Base-by-base conservation (phyloP, 176 grass and related monocot genomes). In the Poa annua region DNA sequence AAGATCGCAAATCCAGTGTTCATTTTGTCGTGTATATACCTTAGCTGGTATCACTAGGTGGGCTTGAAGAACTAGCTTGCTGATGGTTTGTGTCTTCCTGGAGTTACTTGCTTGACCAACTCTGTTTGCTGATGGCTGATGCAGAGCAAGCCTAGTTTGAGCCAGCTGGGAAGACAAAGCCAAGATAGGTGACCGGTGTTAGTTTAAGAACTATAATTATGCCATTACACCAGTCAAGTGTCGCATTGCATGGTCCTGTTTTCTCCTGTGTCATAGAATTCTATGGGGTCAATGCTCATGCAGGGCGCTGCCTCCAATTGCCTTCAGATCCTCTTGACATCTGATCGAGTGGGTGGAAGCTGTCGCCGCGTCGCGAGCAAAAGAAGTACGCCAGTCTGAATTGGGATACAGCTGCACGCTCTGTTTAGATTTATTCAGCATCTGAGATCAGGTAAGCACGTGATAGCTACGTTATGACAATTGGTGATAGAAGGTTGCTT, bases 11-110 rank as follows among this genome's bases (percentile, higher is more conserved):
- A 11, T 51, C 41, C 25, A 61, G 49, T 66, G 39, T 41, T 12
- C 8, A 11, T 78, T 66, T 84, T 75, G 76, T 75, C 4, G 9
- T 85, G 87, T 85, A 61, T 26, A 61, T 85, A 80, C 5, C 20
- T 53, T 82, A n/a, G 66, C 35, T 74, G 71, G 41, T 71, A 71
- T 71, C 68, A 72, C 53, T 39, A 86, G 24, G 62, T 76, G 21
- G 63, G 20, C 63, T 42, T 75, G 80, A 80, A 66, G 47, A 76
- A 53, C 51, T 35, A 14, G 50, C 51, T 38, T 36, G 26, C 41
- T 71, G 70, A 6, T 48, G 24, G 25, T 74, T 51, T 51, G 22
- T 52, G 71, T 15, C 44, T 66, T 50, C 19, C 44, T 50, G 44
- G 42, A 51, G 77, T 80, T 66, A 66, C 44, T 66, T 66, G 61